These are phyloP conservation scores for Lodderomyces metapsilosis DNA, from an alignment of 1,139 yeast species.

Conservation along the genomic window DNA sequence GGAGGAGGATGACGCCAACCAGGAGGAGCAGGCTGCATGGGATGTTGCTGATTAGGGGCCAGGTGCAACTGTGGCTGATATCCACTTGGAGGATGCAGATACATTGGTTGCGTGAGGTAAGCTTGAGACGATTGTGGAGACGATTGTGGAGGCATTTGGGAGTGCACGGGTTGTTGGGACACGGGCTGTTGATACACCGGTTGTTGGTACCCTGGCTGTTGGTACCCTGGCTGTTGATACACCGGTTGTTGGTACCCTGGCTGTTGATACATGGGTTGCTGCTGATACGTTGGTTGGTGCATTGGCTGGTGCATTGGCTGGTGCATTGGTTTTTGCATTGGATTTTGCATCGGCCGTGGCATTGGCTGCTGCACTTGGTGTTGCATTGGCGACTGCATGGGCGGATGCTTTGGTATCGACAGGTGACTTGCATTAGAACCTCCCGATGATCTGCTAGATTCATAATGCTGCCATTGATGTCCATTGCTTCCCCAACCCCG, in stretches of 20 bases:
- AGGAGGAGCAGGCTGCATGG: background rate
- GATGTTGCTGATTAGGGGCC: background rate
- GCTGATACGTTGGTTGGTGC: conserved; percentile 6
- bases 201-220: conserved; percentile 3
- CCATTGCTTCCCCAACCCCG: background rate
- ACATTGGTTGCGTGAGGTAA: background rate
- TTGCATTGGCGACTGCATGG: conserved; percentile 1
- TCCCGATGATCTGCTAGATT: background rate
- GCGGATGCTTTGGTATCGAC: background rate
- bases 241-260: conserved; percentile 2
- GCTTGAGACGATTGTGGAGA: background rate
- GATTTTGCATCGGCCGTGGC: conserved; percentile 6
- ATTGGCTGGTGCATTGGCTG: conserved; percentile 9
- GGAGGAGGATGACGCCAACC: conserved; percentile 1
- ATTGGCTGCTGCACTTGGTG: conserved; percentile 4
- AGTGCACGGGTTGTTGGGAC: background rate
- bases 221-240: background rate
- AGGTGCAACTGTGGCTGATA: conserved; percentile 10
- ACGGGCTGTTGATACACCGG: conserved; percentile 2
- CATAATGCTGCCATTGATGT: background rate
- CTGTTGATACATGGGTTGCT: background rate
- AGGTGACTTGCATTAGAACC: background rate
- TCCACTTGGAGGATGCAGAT: background rate
- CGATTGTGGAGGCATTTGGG: background rate
- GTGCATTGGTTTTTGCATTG: conserved; percentile 6